phyloP scores from a whole-genome alignment of 1,139 yeast genomes.

The Yamadazyma diddensiae region DNA sequence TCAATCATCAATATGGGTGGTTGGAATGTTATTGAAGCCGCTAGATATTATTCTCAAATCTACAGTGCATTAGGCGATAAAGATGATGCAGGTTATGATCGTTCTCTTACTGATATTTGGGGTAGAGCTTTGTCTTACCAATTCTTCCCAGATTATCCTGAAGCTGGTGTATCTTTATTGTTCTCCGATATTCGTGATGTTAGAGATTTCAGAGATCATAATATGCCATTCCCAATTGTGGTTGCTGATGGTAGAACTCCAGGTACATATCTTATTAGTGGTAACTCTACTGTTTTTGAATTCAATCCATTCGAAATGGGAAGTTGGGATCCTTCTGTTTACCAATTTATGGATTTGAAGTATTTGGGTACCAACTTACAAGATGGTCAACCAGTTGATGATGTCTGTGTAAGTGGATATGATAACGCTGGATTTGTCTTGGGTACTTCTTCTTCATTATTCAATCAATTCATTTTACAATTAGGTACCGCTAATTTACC shows the following conservation, averaged over 20 bases:
- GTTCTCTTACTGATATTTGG: slow-evolving; percentile 89
- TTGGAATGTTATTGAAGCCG: slow-evolving; percentile 55
- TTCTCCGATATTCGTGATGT: slow-evolving; percentile 60
- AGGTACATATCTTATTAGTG: slow-evolving; percentile 50
- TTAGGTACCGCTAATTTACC: slow-evolving; percentile 57
- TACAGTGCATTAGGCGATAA: slow-evolving; percentile 56
- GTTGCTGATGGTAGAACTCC: slow-evolving; percentile 81
- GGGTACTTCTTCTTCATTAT: slow-evolving; percentile 81
- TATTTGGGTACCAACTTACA: slow-evolving; percentile 70
- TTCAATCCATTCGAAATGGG: slow-evolving; percentile 83
- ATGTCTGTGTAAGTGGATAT: slow-evolving; percentile 60
- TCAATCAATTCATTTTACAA: slow-evolving; percentile 70
- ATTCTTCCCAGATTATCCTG: slow-evolving; percentile 56
- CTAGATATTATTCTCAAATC: slow-evolving; percentile 53
- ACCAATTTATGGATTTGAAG: slow-evolving; percentile 63
- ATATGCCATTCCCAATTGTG: slow-evolving; percentile 82
- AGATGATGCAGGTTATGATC: slow-evolving; percentile 71
- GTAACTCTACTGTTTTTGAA: slow-evolving; percentile 75
- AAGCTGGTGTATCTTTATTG: slow-evolving; percentile 61
- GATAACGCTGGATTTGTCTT: slow-evolving; percentile 83
- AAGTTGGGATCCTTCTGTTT: slow-evolving; percentile 79
- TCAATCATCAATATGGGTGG: slow-evolving; percentile 72
- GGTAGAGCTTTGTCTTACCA: slow-evolving; percentile 82
- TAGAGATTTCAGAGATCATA: slow-evolving; percentile 52
- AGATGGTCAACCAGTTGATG: slow-evolving; percentile 50